Percentiles rank a stretch among this genome's conserved stretches.
phyloP scores from a whole-genome alignment of 2,329 filamentous ascomycete species.

The Mycosphaerelloides madeirae region DNA sequence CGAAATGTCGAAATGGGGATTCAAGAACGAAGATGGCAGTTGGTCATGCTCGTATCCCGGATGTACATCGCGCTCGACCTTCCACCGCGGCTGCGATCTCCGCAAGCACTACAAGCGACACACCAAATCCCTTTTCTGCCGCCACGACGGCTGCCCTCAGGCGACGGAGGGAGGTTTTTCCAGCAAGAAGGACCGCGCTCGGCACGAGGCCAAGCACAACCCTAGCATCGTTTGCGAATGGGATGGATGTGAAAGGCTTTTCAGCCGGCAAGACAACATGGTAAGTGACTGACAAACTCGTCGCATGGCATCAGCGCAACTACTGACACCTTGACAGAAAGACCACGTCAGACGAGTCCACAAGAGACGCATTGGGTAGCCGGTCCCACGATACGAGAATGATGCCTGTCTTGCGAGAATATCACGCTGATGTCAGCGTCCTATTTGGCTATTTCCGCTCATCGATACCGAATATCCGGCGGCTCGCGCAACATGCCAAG shows the following conservation, averaged over 20 bases:
- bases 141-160: constrained; percentile 55
- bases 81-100: constrained; percentile 57
- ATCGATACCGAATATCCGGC: no score
- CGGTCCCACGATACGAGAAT: not conserved
- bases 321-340: constrained; percentile 19
- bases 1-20: constrained; percentile 37
- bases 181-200: constrained; percentile 57
- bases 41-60: constrained; percentile 58
- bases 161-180: constrained; percentile 55
- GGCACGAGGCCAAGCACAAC: constrained; percentile 61
- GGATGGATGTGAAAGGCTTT: constrained; percentile 54
- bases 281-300: constrained; percentile 30
- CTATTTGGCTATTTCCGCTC: no score
- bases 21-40: constrained; percentile 43
- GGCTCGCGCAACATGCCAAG: no score
- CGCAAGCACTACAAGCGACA: constrained; percentile 61
- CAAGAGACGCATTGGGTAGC: constrained; percentile 11
- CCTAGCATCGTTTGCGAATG: constrained; percentile 55
- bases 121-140: constrained; percentile 58
- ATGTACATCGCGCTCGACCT: constrained; percentile 55
- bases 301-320: not conserved
- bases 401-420: no score
- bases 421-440: no score
- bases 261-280: constrained; percentile 61
- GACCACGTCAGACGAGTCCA: constrained; percentile 29